Evolutionary conservation across 805 yeast genomes (phyloP), one percentile per base, ranked within the genome.

Genomic region (Saturnispora bothae): DNA sequence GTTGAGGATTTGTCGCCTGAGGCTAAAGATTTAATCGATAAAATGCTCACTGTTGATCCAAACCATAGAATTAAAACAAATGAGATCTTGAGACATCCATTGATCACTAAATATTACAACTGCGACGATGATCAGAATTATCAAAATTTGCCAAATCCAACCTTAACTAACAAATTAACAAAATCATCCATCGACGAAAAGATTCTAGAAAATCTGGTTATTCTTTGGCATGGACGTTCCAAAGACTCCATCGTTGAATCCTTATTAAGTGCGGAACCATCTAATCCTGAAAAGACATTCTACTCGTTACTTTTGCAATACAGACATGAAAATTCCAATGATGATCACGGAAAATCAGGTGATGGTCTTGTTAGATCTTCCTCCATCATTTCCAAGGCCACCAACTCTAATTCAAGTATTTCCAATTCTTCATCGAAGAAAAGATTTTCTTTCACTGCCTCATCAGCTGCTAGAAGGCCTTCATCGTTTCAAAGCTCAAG

Each of bases 1-100:
- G 96, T 96, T 27, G 68, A 68, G 31, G 77, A 79, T 42, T 64
- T 92, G 29, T 80, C 94, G 3, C 48, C 65, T 22, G 95, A 92
- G 48, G 97, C 98, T 4, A 77, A 76, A 53, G 96, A 92, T 59
- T 69, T 92, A 45, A 81, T 92, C 38, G 61, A 76, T 43, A 68
- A 69, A 44, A 92, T 92, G 82, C 68, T 92, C 41, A 73, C 74
- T 18, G 94, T 88, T 4, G 76, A 86, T 47, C 97, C 98, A 13
- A 64, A 60, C 20, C 69, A 75, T 29, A 73, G 98, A 60, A 86
- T 92, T 46, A 70, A 77, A 28, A 83, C 94, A 43, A 72, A 71
- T 41, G 83, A 77, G 34, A 83, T 92, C 40, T 61, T 84, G 43
- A 65, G 58, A 19, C 98, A 92, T 61, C 96, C 96, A 3, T 63